Percentiles rank a stretch among this genome's conserved stretches.
Conservation (phyloP, 768 basidiomycete species). For the Mycena polygramma region DNA sequence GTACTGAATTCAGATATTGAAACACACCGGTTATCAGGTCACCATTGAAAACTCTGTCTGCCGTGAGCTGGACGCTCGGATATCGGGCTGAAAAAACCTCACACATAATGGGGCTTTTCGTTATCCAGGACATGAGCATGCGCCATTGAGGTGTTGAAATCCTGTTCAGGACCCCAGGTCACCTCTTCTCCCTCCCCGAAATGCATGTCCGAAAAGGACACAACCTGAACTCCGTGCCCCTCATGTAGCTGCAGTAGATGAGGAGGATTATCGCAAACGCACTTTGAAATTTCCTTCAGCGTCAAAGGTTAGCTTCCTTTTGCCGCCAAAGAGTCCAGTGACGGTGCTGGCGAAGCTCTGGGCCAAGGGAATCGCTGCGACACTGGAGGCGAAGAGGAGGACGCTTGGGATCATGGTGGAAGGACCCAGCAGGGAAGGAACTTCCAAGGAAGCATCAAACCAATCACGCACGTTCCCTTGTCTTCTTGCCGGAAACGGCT, state of each 20-base stretch:
- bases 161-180: constrained; percentile 32
- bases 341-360: constrained; percentile 27
- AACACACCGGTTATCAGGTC: constrained; percentile 36
- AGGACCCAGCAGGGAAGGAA: background rate
- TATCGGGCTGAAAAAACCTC: background rate
- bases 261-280: background rate
- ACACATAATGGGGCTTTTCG: constrained; percentile 37
- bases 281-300: constrained; percentile 36
- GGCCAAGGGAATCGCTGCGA: constrained; percentile 24
- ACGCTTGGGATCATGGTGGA: constrained; percentile 24
- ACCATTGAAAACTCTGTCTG: constrained; percentile 35
- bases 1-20: background rate
- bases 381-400: constrained; percentile 26
- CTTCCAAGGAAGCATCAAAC: background rate
- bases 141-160: constrained; percentile 28
- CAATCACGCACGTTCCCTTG: constrained; percentile 11
- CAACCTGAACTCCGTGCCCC: constrained; percentile 3
- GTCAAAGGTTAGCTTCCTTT: constrained; percentile 34
- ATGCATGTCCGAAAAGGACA: constrained; percentile 40
- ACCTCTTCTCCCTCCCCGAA: constrained; percentile 35
- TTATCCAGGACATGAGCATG: constrained; percentile 22
- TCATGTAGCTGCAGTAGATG: background rate
- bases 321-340: constrained; percentile 10
- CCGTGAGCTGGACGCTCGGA: background rate
- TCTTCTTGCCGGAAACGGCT: too few relatives aligned